Evolutionary conservation across 805 yeast genomes (phyloP).

Genomic region (Hanseniaspora taiwanica): DNA sequence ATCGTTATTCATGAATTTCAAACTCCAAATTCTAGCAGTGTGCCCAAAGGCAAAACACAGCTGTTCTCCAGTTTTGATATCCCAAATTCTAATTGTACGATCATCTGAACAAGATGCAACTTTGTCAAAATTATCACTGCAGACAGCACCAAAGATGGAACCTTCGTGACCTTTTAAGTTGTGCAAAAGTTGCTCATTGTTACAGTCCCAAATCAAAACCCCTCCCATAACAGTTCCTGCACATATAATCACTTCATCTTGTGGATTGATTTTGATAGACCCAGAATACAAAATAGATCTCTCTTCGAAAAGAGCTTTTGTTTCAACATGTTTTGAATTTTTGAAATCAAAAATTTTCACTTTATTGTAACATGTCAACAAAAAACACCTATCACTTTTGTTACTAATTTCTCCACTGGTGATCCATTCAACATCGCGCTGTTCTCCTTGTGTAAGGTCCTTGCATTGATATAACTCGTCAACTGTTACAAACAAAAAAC

Average conservation of each 20-base stretch:
- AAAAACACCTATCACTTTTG: constrained; percentile 31
- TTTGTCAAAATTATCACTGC: constrained; percentile 40
- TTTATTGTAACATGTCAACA: constrained; percentile 76
- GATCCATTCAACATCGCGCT: constrained; percentile 58
- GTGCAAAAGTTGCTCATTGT: constrained; percentile 31
- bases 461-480: constrained; percentile 19
- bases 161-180: constrained; percentile 74
- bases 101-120: constrained; percentile 88
- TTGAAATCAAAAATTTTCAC: constrained; percentile 21
- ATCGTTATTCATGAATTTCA: constrained; percentile 38
- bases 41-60: constrained; percentile 93
- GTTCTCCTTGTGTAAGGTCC: background rate
- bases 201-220: constrained; percentile 61
- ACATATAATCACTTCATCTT: constrained; percentile 40
- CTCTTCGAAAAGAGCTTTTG: constrained; percentile 39
- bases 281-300: constrained; percentile 86
- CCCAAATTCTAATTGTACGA: constrained; percentile 72
- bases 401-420: constrained; percentile 41
- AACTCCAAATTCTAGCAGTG: constrained; percentile 83
- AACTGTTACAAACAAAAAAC: constrained; percentile 35
- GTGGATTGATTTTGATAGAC: constrained; percentile 34
- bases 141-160: constrained; percentile 69
- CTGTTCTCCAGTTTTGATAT: constrained; percentile 39
- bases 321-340: constrained; percentile 14
- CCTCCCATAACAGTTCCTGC: constrained; percentile 95